Conservation (phyloP, 352 stramenopile species). For the Elongisporangium undulatum region DNA sequence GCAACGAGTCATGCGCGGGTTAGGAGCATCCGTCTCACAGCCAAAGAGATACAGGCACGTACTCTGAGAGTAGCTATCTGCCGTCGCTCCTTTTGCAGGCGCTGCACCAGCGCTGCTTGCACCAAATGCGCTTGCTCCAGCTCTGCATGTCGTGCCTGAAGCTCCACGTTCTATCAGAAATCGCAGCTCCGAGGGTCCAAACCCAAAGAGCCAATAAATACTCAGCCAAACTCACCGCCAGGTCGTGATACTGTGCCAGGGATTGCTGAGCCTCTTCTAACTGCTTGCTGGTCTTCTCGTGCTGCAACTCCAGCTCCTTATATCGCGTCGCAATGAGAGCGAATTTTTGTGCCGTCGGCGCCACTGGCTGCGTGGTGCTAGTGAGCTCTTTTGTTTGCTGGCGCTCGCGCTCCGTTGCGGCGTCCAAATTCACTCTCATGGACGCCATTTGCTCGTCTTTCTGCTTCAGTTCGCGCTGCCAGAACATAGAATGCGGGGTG, state of each 20-base stretch:
- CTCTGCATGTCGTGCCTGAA: conserved; percentile 33
- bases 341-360: conserved; percentile 35
- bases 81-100: conserved; percentile 60
- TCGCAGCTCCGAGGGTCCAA: background rate
- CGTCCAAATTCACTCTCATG: conserved; percentile 24
- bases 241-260: conserved; percentile 19
- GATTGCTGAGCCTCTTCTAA: conserved; percentile 26
- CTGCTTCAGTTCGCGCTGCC: conserved; percentile 35
- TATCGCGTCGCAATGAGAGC: conserved; percentile 56
- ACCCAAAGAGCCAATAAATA: no score
- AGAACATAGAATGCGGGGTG: background rate
- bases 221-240: conserved; percentile 27
- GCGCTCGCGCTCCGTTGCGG: conserved; percentile 30
- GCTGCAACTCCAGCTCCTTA: conserved; percentile 49
- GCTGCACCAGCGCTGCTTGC: conserved; percentile 61
- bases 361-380: conserved; percentile 12
- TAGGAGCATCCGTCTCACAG: background rate
- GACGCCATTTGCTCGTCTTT: conserved; percentile 43
- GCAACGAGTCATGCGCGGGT: background rate
- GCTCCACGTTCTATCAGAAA: background rate
- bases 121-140: conserved; percentile 71
- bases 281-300: conserved; percentile 26
- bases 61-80: conserved; percentile 49
- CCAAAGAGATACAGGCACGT: background rate
- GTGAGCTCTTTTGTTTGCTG: conserved; percentile 30